Base-by-base conservation (phyloP, 129 eudicot species). In the Lactuca sativa region DNA sequence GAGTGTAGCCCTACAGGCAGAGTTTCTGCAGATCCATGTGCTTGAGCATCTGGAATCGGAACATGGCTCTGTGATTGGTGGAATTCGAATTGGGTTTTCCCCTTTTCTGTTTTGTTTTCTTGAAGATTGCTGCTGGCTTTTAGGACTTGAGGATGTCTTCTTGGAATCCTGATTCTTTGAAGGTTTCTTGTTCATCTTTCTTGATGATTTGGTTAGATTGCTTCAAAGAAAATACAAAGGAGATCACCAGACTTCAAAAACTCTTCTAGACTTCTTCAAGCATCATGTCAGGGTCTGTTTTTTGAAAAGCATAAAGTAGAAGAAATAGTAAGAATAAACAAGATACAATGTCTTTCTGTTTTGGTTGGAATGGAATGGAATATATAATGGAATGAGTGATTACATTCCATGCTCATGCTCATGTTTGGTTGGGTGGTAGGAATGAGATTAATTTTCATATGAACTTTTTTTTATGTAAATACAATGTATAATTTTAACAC, bases 1-100 rank as follows among this genome's bases (percentile, higher is more conserved):
- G 56, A 89, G 78, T 56, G 75, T 59, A 31, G 96, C 96, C 72
- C 91, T 81, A 68, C 98, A 92, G 4, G 98, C 96, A 55, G 92
- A 74, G 70, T 92, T 92, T 59, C 77, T 85, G 77, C 98, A 92
- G 74, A 86, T 79, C 85, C 88, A 83, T 31, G 85, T 73, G 73
- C 61, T 73, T 58, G 87, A 75, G 51, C 69, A 47, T 63, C 43
- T 74, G 2, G 86, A 44, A 78, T 75, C 88, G 34, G 82, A 32
- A 76, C 72, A 68, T 32, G 59, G 74, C 10, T 84, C 89, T 33
- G 85, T 21, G 48, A 71, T 51, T 1, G 81, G 83, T 60, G 79
- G 70, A 62, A 84, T 58, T 51, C 85, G 83, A 34, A 66, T 10
- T 15, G 98, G 98, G 21, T 84, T 82, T 80, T 84, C 95, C 10